Base-by-base conservation (phyloP, 345 rosid genomes). In the Zanthoxylum bungeanum region DNA sequence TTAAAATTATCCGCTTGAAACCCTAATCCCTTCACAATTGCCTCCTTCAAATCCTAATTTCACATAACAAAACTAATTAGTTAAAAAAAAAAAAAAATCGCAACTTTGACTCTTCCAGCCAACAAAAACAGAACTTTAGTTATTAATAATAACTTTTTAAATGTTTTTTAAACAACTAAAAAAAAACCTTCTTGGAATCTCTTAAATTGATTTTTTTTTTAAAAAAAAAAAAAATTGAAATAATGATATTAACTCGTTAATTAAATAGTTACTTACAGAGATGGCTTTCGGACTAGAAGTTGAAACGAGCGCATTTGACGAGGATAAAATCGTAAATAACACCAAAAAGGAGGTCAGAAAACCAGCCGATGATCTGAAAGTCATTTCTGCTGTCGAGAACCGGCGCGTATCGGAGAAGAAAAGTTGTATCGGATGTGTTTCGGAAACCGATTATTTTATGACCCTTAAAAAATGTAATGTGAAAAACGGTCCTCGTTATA, bases 41-140 rank as follows among this genome's bases (percentile, higher is more conserved):
- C 86, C 9, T 95, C 97, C 78, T 91, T 95, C 88, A 95, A 86
- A 84, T 95, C 98, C 99, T 94, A 21, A 64, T 22, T 36, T 30
- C 5, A 12, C 21, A 42, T 71, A 37, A 28, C 24, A 59, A 12
- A 46, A 37, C 49, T 37, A 69, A 0, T 16, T n/a, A n/a, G n/a
- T n/a, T n/a, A n/a, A n/a, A n/a, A n/a, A n/a, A n/a, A 44, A 68
- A 9, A 19, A 21, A 31, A 2, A 49, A 34, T 16, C 5, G 31
- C 7, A 25, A 27, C 16, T 4, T 24, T 14, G 60, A 27, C 8
- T 55, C 60, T 19, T 44, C 4, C 12, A 14, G n/a, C n/a, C n/a
- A 44, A 44, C 12, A 1, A 14, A 14, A 4, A 44, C 12, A 42
- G 1, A 8, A 9, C 10, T 8, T 37, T 37, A 7, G 1, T 14